phyloP scores from a whole-genome alignment of 75 land plant species.

The Picea sitchensis region DNA sequence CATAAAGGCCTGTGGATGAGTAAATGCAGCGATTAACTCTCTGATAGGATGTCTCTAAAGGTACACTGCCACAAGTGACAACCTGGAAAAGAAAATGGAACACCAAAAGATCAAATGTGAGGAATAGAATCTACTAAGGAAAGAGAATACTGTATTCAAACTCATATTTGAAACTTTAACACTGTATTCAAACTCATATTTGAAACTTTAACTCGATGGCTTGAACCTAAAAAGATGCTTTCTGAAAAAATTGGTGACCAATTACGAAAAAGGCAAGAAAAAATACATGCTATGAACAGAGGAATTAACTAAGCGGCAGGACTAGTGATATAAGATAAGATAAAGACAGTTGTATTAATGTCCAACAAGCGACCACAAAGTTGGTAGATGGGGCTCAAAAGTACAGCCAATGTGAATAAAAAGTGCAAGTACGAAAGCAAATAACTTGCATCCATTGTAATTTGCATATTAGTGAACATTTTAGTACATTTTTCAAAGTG shows the following conservation, averaged over 20 bases:
- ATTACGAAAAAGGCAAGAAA: background rate
- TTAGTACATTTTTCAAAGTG: background rate
- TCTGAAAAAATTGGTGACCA: background rate
- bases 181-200: background rate
- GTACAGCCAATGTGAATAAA: no score
- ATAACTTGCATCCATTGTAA: background rate
- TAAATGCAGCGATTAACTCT: conserved; percentile 28
- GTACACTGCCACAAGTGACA: conserved; percentile 44
- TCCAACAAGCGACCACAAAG: no score
- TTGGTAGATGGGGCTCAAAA: no score
- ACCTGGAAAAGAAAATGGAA: conserved; percentile 17
- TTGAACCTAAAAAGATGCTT: background rate
- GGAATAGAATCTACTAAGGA: background rate
- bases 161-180: background rate
- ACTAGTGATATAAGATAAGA: no score
- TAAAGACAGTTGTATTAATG: no score
- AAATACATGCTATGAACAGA: background rate
- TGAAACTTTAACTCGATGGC: background rate
- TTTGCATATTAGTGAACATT: background rate
- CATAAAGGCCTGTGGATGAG: conserved; percentile 32
- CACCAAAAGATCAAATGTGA: background rate
- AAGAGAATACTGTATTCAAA: background rate
- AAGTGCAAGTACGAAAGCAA: background rate
- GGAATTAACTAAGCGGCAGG: background rate
- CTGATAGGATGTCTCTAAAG: conserved; percentile 37